Evolutionary conservation across 2,329 filamentous ascomycete species (phyloP).

Genomic region (Paecilomyces fulvus): DNA sequence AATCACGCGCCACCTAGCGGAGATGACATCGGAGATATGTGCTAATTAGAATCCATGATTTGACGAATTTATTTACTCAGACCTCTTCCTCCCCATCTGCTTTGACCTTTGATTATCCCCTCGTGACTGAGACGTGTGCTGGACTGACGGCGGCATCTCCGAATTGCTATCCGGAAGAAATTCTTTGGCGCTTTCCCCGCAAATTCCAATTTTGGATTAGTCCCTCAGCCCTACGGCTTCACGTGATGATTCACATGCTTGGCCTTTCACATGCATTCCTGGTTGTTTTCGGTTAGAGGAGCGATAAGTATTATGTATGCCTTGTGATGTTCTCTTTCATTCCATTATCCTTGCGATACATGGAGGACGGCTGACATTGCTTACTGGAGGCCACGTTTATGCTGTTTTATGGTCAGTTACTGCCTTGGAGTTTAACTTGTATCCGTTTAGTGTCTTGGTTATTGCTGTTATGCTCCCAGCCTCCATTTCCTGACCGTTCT

Average conservation of each 20-base stretch:
- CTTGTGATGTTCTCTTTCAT: not conserved
- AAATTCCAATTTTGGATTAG: not conserved
- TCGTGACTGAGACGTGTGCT: not conserved
- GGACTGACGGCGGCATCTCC: not conserved
- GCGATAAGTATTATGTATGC: not conserved
- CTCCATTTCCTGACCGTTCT: not conserved
- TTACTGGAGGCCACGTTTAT: not conserved
- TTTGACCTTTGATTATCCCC: not conserved
- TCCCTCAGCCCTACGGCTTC: not conserved
- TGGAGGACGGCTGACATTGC: not conserved
- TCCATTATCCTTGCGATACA: not conserved
- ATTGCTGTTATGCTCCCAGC: not conserved
- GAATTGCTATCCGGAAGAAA: not conserved
- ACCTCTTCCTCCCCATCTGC: not conserved
- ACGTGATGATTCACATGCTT: conserved; percentile 4
- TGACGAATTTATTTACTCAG: not conserved
- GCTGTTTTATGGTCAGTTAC: not conserved
- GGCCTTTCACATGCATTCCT: conserved; percentile 16
- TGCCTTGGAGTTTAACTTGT: not conserved
- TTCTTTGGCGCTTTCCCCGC: not conserved
- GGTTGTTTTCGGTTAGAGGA: not conserved
- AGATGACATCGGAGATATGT: not conserved
- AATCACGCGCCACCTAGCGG: not conserved
- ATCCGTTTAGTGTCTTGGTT: not conserved
- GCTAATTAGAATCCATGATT: not conserved